Evolutionary conservation across 2,329 filamentous ascomycete species (phyloP), one percentile per base, ranked within the genome.

Genomic region (Venturia oleaginea): DNA sequence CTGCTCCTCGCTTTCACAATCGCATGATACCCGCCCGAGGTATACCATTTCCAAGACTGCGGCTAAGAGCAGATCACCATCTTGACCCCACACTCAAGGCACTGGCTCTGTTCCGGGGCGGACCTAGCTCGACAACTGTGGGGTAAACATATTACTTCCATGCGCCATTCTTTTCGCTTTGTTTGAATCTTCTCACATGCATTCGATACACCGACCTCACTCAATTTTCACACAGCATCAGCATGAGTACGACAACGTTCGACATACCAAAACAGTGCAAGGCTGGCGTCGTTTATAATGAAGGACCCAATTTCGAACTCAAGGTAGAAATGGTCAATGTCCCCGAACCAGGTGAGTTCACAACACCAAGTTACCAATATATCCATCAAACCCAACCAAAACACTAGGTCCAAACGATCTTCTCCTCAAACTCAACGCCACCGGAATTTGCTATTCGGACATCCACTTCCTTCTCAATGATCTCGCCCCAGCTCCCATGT

Each of bases 391-490:
- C 4, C 55, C 34, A 59, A 61, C 34, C 4, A 64, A 2, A 15
- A 15, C 4, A n/a, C 34, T 65, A 81, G 80, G 79, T 15, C 79
- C 80, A 8, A 76, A 83, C 61, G 83, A 86, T 65, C 73, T 86
- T 27, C 76, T 86, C 11, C 76, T 86, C 69, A 80, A 79, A 63
- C 75, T 86, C 62, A 86, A 85, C 65, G 77, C 77, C 32, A 86
- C 83, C 1, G 84, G 84, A 0, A 76, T 86, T 60, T 86, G 84
- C 73, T 79, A 81, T 66, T 80, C 77, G 40, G 84, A 86, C 68
- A 72, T 86, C 22, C 83, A 86, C 69, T 81, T 81, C 72, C 84
- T 84, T 81, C 67, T 80, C 59, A 79, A 79, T 64, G 83, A 86
- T 22, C 48, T 59, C 24, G 32, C 30, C 22, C 11, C 72, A 7